Base-by-base conservation (phyloP, 805 yeast genomes). In the Candida awuae region DNA sequence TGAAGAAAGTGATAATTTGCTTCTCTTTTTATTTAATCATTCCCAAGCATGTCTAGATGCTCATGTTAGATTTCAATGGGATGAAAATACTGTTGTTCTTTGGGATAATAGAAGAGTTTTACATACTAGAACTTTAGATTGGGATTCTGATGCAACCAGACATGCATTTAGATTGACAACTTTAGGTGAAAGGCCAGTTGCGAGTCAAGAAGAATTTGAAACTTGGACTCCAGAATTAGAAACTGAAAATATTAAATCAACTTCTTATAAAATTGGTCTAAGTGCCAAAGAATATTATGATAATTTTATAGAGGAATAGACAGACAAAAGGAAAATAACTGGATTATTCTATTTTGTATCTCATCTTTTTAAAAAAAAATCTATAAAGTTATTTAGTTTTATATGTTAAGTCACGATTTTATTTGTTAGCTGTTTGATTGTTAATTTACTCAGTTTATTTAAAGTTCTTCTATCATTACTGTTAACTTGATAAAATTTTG, bases 101-200 rank as follows among this genome's bases (percentile, higher is more conserved):
- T 83, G 90, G 88, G 90, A 83, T 54, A 82, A 83, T 66, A 74
- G 90, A 56, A 67, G 80, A 54, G 71, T 77, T 6, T 61, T 72
- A 22, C 90, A 83, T 56, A 65, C 82, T 13, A 85, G 86, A 16
- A 67, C 77, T n/a, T 69, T 75, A 41, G 88, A 82, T 52, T 81
- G 84, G 79, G 80, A 72, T 48, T 65, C 70, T 30, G 78, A 81
- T 14, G 70, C 67, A 29, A 67, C 73, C 17, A 73, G 90, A 58
- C 88, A 82, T 49, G 84, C 82, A 13, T 76, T 77, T 52, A 71
- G 90, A 59, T 71, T 81, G 41, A 80, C 87, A n/a, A 78, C 83
- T 5, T 71, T 73, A 49, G 88, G 79, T 14, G 90, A 83, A 56
- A 66, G 80, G 53, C 90, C 90, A 2, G 49, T 58, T 32, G 58